phyloP scores from a whole-genome alignment of 2,329 filamentous ascomycete genomes.

The Aureobasidium musti region DNA sequence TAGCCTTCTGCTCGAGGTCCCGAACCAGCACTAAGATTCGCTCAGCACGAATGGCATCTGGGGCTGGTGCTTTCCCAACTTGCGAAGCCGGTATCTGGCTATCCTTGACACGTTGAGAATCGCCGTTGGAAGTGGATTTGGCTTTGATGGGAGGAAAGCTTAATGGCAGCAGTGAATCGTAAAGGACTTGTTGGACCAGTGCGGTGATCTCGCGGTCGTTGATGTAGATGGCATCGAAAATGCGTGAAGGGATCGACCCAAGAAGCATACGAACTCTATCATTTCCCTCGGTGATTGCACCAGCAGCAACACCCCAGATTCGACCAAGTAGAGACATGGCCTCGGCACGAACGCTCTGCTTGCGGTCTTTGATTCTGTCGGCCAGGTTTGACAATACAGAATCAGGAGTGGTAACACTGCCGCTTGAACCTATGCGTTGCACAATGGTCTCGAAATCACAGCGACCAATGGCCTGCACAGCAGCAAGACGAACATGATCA shows the following conservation, averaged over 20 bases:
- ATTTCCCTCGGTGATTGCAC: slow-evolving; percentile 81
- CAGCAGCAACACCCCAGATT: slow-evolving; percentile 90
- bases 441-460: slow-evolving; percentile 82
- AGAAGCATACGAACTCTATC: slow-evolving; percentile 74
- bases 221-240: slow-evolving; percentile 85
- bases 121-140: slow-evolving; percentile 50
- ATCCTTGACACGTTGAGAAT: slow-evolving; percentile 63
- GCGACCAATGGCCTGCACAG: slow-evolving; percentile 78
- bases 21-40: slow-evolving; percentile 80
- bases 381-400: slow-evolving; percentile 81
- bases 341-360: slow-evolving; percentile 75
- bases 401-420: slow-evolving; percentile 71
- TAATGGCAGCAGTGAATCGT: slow-evolving; percentile 87
- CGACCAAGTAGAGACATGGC: slow-evolving; percentile 82
- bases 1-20: slow-evolving; percentile 73
- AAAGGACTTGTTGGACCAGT: slow-evolving; percentile 79
- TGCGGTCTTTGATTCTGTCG: slow-evolving; percentile 85
- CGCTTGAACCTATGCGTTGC: slow-evolving; percentile 74
- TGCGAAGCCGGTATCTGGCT: slow-evolving; percentile 52
- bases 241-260: slow-evolving; percentile 76
- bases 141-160: slow-evolving; percentile 72
- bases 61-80: slow-evolving; percentile 54
- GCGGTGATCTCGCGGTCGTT: slow-evolving; percentile 86
- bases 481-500: slow-evolving; percentile 85
- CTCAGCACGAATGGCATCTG: slow-evolving; percentile 77